Evolutionary conservation across 352 stramenopile genomes (phyloP), one percentile per base, ranked within the genome.

Genomic region (Detonula confervacea): DNA sequence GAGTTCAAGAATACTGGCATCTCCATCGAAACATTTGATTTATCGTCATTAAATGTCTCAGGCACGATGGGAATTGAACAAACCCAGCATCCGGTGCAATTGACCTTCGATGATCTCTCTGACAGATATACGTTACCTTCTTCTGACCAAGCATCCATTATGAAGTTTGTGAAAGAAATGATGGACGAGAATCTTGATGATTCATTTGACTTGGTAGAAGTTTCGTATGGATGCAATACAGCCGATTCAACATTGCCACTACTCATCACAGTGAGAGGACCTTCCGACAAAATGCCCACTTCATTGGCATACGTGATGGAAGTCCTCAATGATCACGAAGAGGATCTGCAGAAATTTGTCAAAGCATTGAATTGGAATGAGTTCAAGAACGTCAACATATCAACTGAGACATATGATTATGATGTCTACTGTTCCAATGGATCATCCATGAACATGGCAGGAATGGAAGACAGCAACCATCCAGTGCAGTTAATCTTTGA

Each of bases 141-240:
- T 33, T 4, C 18, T 33, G 14, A 56, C 12, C 18, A 56, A 12
- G 47, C 18, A 30, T 42, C 39, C 12, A 56, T 70, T 25, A 59
- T 70, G 35, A 12, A 18, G 8, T 59, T 42, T 33, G 22, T 59
- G 12, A 42, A 27, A 59, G 22, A 70, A 22, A 3, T 70, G 35
- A 16, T 70, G 2, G 42, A 35, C 25, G 61, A 60, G 12, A 59
- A 70, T 25, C 18, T 70, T 56, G 20, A 60, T 54, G n/a, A 35
- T n/a, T 57, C 42, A 49, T 44, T 56, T 6, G 18, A 56, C 7
- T 5, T 70, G 22, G 25, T 70, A 5, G 37, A n/a, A 39, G 37
- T 70, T 22, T 37, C 7, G 1, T 37, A 60, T 7, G 46, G 3
- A 18, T 12, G 22, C 6, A 60, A 22, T 20, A 7, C 22, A 54